These are phyloP conservation scores for Suaeda aralocaspica DNA, from an alignment of 148 eudicot genomes.

Conservation along the genomic window DNA sequence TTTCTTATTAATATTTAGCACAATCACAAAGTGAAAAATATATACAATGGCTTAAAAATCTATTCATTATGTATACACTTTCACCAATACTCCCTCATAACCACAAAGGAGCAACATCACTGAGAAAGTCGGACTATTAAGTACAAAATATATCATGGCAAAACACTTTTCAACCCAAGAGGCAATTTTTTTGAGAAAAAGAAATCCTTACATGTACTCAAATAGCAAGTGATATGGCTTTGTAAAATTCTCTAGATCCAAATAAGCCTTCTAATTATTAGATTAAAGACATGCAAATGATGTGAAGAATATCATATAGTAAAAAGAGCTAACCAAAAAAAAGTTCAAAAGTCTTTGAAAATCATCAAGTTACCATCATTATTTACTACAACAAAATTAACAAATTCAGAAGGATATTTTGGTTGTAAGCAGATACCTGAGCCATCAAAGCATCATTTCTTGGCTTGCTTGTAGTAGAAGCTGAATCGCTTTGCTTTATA, in stretches of 20 bases:
- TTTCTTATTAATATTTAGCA: too few species aligned
- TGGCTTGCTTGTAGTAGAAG: slow-evolving; percentile 50
- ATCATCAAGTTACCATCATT: not conserved
- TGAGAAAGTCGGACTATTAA: too few species aligned
- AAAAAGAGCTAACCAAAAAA: not conserved
- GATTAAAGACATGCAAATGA: not conserved
- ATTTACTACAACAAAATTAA: not conserved
- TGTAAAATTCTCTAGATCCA: not conserved
- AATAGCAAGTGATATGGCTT: not conserved
- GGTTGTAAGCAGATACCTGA: slow-evolving; percentile 46
- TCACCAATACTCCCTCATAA: too few species aligned
- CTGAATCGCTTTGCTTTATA: slow-evolving; percentile 44
- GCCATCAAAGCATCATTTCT: slow-evolving; percentile 63
- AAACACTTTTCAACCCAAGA: not conserved
- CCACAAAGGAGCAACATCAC: too few species aligned
- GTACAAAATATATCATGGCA: too few species aligned
- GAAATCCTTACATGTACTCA: not conserved
- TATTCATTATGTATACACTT: too few species aligned
- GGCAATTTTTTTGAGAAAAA: not conserved
- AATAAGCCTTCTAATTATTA: too few species aligned
- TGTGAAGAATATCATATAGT: not conserved
- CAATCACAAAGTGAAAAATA: not conserved
- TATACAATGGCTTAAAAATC: not conserved
- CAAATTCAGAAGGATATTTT: not conserved
- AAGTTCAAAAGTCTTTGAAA: not conserved